Evolutionary conservation across 2,329 filamentous ascomycete genomes (phyloP).

Genomic region (Alternaria ethzedia): DNA sequence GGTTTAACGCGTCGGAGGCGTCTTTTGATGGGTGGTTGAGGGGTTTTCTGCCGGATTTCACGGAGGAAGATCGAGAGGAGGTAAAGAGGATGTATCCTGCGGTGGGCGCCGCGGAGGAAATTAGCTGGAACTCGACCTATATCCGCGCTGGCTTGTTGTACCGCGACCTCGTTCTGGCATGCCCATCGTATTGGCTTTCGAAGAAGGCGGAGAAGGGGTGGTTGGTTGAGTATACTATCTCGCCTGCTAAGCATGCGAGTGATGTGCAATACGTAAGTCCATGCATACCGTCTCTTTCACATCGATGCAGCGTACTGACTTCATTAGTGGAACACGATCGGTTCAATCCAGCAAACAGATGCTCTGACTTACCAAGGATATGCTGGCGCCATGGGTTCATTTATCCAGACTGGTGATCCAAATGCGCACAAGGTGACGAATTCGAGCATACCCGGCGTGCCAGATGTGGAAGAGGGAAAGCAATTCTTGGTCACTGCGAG

Average conservation of each 20-base stretch:
- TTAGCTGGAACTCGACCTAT: constrained; percentile 59
- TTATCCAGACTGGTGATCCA: constrained; percentile 65
- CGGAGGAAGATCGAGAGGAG: constrained; percentile 45
- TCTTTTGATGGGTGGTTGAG: constrained; percentile 62
- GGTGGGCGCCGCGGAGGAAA: constrained; percentile 56
- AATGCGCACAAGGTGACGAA: constrained; percentile 64
- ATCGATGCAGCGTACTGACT: constrained; percentile 4
- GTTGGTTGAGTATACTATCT: constrained; percentile 66
- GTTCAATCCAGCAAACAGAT: constrained; percentile 59
- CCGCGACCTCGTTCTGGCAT: constrained; percentile 65
- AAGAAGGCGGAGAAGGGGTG: constrained; percentile 56
- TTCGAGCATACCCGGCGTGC: constrained; percentile 53
- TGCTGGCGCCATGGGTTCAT: constrained; percentile 65
- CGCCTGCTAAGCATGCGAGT: constrained; percentile 64
- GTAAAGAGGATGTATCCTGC: constrained; percentile 58
- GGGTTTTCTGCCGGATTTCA: constrained; percentile 61
- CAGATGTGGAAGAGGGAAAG: constrained; percentile 49
- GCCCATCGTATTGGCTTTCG: constrained; percentile 65
- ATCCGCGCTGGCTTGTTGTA: constrained; percentile 64
- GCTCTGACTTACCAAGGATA: constrained; percentile 63
- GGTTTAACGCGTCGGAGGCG: constrained; percentile 58
- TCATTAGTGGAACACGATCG: constrained; percentile 62
- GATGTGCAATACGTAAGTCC: constrained; percentile 58
- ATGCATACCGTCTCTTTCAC: too few species aligned
- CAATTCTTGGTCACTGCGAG: constrained; percentile 60